Evolutionary conservation across 768 basidiomycete genomes (phyloP), one percentile per base, ranked within the genome.

Genomic region (Termitomyces sp.): DNA sequence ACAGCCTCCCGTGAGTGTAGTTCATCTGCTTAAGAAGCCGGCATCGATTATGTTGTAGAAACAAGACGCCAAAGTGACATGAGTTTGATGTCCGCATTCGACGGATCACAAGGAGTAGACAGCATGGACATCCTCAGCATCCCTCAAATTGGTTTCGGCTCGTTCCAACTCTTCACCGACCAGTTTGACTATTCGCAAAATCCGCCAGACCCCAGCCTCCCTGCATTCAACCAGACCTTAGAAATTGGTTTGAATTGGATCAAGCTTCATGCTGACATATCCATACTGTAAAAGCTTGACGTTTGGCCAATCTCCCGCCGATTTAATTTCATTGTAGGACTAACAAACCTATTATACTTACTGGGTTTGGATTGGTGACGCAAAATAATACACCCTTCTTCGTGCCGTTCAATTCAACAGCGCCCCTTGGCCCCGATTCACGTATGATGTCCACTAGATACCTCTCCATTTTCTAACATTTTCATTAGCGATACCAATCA

Each of bases 161-260:
- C 81, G 17, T 85, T 85, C 74, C 83, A 80, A 55, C 59, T 86
- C 24, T 87, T 87, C 76, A 85, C 87, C 19, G 84, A 88, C 62
- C 87, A 88, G 65, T 75, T 80, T 57, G 64, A 67, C 37, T 87
- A 85, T 60, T 5, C 47, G 7, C 32, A 48, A 30, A 78, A 70
- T 30, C 55, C 74, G 22, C 61, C 66, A 26, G 81, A 84, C 64
- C 77, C 80, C 15, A 74, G 70, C 56, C 65, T 81, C 49, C 68
- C 78, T 42, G 59, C 76, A 10, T 82, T 79, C 67, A 77, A 83
- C 57, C 78, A 82, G 55, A 77, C 73, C 0, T 62, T 86, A 37
- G 68, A 80, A 56, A 65, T 63, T 19, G 85, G 85, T 28, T 51
- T 73, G 46, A 69, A 75, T 32, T 87, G 85, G 85, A 85, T 87